A percentile compares a stretch with the other conserved stretches of the same genome.
These are phyloP conservation scores for Boletus pseudopeckii DNA, from an alignment of 768 basidiomycete species.

Conservation along the genomic window DNA sequence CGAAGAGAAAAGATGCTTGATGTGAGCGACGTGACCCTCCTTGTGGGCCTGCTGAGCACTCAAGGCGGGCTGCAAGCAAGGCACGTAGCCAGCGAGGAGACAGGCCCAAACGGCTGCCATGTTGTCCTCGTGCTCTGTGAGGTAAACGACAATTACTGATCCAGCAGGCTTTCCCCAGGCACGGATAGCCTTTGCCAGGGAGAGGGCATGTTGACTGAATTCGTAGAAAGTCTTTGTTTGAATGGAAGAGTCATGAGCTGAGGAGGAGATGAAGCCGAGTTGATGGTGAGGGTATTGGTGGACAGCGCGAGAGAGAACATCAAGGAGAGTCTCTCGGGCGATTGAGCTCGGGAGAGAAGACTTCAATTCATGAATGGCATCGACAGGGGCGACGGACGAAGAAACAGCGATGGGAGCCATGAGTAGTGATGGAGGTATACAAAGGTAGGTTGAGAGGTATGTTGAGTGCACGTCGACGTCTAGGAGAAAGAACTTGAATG, in stretches of 20 bases:
- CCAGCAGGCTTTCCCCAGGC: constrained; percentile 26
- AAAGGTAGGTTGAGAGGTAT: background rate
- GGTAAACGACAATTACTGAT: constrained; percentile 27
- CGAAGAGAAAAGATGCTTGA: constrained; percentile 29
- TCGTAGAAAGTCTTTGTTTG: constrained; percentile 23
- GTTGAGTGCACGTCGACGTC: background rate
- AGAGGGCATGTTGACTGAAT: constrained; percentile 15
- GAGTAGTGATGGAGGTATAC: background rate
- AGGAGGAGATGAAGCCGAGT: constrained; percentile 28
- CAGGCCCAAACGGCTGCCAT: constrained; percentile 33
- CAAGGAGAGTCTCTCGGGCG: constrained; percentile 18
- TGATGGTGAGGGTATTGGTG: constrained; percentile 23
- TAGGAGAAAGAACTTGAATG: background rate
- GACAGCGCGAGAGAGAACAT: constrained; percentile 23
- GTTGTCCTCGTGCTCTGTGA: constrained; percentile 34
- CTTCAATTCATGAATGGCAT: constrained; percentile 13
- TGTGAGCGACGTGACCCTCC: constrained; percentile 22
- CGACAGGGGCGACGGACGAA: constrained; percentile 4
- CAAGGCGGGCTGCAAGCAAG: constrained; percentile 32
- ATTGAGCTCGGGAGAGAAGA: constrained; percentile 6
- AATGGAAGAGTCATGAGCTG: constrained; percentile 26
- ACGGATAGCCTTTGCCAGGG: constrained; percentile 22
- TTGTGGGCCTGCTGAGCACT: constrained; percentile 28
- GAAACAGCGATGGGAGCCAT: constrained; percentile 20
- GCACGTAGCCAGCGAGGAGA: constrained; percentile 29